phyloP scores from a whole-genome alignment of 1,284 basidiomycete species.

The Thecaphora thlaspeos region DNA sequence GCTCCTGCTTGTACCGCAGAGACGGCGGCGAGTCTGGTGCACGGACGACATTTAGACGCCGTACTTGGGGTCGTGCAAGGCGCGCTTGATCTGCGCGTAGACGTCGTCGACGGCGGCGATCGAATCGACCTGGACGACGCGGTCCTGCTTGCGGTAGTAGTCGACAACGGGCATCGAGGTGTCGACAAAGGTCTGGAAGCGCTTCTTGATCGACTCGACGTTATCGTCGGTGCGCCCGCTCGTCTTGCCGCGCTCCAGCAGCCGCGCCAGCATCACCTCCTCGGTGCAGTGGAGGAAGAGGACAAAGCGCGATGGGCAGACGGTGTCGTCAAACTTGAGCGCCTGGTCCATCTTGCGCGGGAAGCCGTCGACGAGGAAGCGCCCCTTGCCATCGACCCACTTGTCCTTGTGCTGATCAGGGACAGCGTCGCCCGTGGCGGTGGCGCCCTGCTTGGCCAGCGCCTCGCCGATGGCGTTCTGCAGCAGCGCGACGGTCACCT shows the following conservation, averaged over 20 bases:
- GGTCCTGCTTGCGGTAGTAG: constrained; percentile 70
- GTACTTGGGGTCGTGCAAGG: constrained; percentile 36
- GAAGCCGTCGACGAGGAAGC: constrained; percentile 96
- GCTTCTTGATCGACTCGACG: constrained; percentile 89
- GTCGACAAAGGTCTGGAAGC: constrained; percentile 85
- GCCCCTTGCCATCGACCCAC: constrained; percentile 74
- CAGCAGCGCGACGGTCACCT: constrained; percentile 92
- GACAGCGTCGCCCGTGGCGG: constrained; percentile 17
- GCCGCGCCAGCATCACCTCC: constrained; percentile 79
- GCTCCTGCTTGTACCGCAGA: too few species aligned
- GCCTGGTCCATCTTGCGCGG: constrained; percentile 99
- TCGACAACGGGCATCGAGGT: constrained; percentile 96
- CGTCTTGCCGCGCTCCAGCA: constrained; percentile 87
- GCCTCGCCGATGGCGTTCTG: constrained; percentile 84
- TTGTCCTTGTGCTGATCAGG: constrained; percentile 56
- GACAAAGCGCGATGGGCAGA: constrained; percentile 72
- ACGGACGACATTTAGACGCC: background rate
- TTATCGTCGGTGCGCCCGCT: constrained; percentile 96
- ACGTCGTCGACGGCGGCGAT: constrained; percentile 48
- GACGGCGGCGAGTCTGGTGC: too few species aligned
- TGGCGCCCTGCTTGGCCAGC: constrained; percentile 58
- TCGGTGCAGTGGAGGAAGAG: constrained; percentile 89
- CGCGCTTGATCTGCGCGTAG: constrained; percentile 46
- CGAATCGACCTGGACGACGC: constrained; percentile 74
- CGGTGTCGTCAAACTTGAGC: constrained; percentile 82